Conservation (phyloP, 352 stramenopile genomes). For the Phytophthora pluvialis region DNA sequence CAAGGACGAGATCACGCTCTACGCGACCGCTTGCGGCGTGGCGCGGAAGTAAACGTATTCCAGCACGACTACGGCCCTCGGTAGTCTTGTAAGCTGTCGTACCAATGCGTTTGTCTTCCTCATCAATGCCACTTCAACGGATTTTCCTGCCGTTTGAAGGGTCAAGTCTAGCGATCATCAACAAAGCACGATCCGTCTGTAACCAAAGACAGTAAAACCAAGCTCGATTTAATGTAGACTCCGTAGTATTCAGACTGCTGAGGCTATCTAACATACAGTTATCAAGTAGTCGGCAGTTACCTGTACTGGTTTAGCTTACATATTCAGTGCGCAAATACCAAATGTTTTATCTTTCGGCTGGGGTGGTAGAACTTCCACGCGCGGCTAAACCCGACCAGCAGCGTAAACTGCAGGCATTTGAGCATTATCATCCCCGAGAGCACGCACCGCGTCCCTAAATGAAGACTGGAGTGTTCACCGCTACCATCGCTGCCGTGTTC, state of each 20-base stretch:
- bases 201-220: not conserved
- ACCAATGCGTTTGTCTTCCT: conserved; percentile 5
- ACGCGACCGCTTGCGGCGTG: conserved; percentile 29
- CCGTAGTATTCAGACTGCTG: conserved; percentile 7
- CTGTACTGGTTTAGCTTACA: conserved; percentile 8
- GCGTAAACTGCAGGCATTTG: conserved; percentile 19
- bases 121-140: conserved; percentile 15
- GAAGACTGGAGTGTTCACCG: conserved; percentile 35
- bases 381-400: conserved; percentile 6
- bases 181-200: not conserved
- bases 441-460: conserved; percentile 13
- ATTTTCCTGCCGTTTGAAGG: conserved; percentile 7
- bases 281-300: conserved; percentile 5
- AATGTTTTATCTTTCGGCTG: conserved; percentile 32
- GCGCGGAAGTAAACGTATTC: conserved; percentile 19
- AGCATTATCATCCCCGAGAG: conserved; percentile 2
- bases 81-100: not conserved
- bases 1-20: conserved; percentile 33
- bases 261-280: not conserved
- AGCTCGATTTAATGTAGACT: not conserved
- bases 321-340: conserved; percentile 20
- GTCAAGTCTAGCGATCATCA: conserved; percentile 1
- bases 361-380: conserved; percentile 20
- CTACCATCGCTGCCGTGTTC: conserved; percentile 26
- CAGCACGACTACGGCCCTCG: not conserved